Evolutionary conservation across 2,329 filamentous ascomycete species (phyloP).

Genomic region (Penicillium sp.): DNA sequence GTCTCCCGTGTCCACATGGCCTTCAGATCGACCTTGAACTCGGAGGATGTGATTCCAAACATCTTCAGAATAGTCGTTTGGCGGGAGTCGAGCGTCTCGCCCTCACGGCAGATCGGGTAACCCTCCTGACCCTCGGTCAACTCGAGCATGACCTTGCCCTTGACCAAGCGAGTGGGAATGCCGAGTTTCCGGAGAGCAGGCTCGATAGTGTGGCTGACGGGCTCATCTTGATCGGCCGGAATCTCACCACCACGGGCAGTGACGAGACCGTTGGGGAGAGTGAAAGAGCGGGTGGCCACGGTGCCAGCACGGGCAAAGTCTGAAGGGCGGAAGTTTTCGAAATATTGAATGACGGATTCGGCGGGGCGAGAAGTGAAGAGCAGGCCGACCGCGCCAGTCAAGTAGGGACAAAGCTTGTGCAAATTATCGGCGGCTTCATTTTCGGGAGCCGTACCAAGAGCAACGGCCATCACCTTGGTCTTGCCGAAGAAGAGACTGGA

Average conservation of each 20-base stretch:
- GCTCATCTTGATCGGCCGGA: constrained; percentile 72
- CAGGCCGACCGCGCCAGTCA: constrained; percentile 79
- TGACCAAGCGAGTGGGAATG: constrained; percentile 80
- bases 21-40: constrained; percentile 77
- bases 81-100: constrained; percentile 76
- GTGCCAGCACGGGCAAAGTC: constrained; percentile 91
- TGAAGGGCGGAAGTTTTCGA: constrained; percentile 63
- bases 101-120: constrained; percentile 77
- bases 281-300: constrained; percentile 66
- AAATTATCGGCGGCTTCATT: constrained; percentile 77
- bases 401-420: constrained; percentile 60
- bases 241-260: constrained; percentile 74
- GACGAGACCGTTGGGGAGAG: constrained; percentile 75
- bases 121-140: constrained; percentile 41
- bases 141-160: constrained; percentile 78
- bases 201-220: constrained; percentile 81
- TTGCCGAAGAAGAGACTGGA: constrained; percentile 93
- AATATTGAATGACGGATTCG: constrained; percentile 62
- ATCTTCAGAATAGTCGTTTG: constrained; percentile 93
- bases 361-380: constrained; percentile 79
- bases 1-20: constrained; percentile 52
- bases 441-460: constrained; percentile 71
- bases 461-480: constrained; percentile 97
- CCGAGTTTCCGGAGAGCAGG: constrained; percentile 83
- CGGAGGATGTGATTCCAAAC: constrained; percentile 82